phyloP scores from a whole-genome alignment of 2,329 filamentous ascomycete genomes.

The Alternaria hordeiaustralica region DNA sequence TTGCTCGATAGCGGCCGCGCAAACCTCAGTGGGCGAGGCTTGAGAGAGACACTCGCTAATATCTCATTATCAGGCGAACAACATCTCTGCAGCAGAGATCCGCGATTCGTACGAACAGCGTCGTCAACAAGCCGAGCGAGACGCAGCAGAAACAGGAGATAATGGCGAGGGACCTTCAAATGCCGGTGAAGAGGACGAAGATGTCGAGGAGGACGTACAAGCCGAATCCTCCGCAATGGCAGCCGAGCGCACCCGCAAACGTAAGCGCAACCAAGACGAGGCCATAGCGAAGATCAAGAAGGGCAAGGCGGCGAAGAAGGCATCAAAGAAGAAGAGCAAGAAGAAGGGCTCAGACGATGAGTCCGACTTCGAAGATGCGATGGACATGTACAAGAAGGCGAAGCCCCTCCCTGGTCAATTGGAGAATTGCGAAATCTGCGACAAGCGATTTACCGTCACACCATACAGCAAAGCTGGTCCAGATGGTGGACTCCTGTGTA shows the following conservation, averaged over 20 bases:
- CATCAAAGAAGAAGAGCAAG: constrained; percentile 52
- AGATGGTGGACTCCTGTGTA: constrained; percentile 84
- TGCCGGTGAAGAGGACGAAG: constrained; percentile 44
- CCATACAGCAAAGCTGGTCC: constrained; percentile 83
- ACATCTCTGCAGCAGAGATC: constrained; percentile 72
- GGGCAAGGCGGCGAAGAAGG: constrained; percentile 59
- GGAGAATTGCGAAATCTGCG: constrained; percentile 84
- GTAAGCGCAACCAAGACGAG: constrained; percentile 64
- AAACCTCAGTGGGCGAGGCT: neutral
- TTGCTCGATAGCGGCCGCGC: neutral
- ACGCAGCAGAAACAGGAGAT: constrained; percentile 41
- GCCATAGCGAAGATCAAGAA: constrained; percentile 51
- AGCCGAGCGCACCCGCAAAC: constrained; percentile 59
- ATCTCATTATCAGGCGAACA: constrained; percentile 64
- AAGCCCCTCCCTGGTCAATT: constrained; percentile 80
- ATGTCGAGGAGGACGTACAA: constrained; percentile 40
- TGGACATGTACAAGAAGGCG: constrained; percentile 62
- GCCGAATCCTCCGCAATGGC: constrained; percentile 50
- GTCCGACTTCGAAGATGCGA: constrained; percentile 56
- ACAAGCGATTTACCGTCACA: constrained; percentile 90
- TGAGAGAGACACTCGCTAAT: neutral
- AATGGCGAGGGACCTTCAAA: constrained; percentile 45
- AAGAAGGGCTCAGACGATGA: constrained; percentile 52
- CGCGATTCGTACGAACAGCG: constrained; percentile 65
- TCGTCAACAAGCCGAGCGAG: constrained; percentile 55